These are phyloP conservation scores for Trichoderma semiorbis DNA, from an alignment of 2,329 filamentous ascomycete species.

Conservation along the genomic window DNA sequence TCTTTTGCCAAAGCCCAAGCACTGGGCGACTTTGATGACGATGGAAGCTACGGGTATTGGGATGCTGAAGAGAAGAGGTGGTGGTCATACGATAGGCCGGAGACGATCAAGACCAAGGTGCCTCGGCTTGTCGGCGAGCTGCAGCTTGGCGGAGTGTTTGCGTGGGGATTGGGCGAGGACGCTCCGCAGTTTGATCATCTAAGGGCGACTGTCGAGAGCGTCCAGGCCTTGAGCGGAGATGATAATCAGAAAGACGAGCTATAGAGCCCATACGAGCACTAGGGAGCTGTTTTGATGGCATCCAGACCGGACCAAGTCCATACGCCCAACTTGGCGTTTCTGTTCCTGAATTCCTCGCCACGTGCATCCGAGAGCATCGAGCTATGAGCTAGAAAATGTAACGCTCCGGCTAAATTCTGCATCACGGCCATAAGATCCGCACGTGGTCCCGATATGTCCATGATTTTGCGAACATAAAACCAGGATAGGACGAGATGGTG, in stretches of 20 bases:
- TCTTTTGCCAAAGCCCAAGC: conserved; percentile 57
- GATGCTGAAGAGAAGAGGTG: conserved; percentile 57
- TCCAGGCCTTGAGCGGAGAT: conserved; percentile 16
- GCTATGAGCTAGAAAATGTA: neutral
- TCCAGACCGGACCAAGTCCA: neutral
- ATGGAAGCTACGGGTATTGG: conserved; percentile 70
- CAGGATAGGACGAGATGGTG: neutral
- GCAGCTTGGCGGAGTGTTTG: conserved; percentile 66
- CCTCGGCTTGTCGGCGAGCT: conserved; percentile 53
- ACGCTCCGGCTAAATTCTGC: neutral
- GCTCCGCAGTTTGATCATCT: conserved; percentile 43
- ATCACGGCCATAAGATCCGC: neutral
- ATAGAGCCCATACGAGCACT: neutral
- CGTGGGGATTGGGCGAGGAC: conserved; percentile 72
- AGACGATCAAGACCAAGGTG: conserved; percentile 61
- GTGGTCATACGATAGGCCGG: conserved; percentile 71
- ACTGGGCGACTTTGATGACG: conserved; percentile 48
- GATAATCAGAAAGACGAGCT: neutral
- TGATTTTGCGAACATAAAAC: neutral
- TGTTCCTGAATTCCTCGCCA: neutral
- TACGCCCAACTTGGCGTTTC: neutral
- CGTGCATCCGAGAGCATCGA: neutral
- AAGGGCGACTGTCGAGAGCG: conserved; percentile 30
- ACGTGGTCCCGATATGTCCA: neutral
- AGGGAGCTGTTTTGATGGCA: neutral